A percentile compares a stretch with the other conserved stretches of the same genome.
Evolutionary conservation across 352 stramenopile genomes (phyloP).

Genomic region (Globisporangium cystogenes): DNA sequence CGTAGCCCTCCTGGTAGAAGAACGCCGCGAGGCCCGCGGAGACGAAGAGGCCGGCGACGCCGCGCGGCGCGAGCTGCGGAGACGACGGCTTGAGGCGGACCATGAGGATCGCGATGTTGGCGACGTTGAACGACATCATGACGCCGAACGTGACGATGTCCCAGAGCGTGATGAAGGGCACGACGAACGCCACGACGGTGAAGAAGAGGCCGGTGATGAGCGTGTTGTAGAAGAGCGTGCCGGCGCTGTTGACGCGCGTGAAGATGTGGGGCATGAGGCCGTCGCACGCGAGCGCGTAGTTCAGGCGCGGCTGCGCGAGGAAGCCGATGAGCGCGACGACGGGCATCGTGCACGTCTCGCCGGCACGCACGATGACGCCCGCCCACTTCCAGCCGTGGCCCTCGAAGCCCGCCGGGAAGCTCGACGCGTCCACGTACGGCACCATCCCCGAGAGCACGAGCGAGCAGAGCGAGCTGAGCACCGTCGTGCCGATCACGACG

Average conservation of each 20-base stretch:
- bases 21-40: constrained; percentile 31
- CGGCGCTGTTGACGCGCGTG: constrained; percentile 57
- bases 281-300: constrained; percentile 92
- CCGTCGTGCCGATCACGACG: constrained; percentile 65
- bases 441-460: constrained; percentile 86
- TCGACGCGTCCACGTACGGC: constrained; percentile 31
- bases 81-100: constrained; percentile 50
- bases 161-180: constrained; percentile 78
- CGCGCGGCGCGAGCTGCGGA: constrained; percentile 26
- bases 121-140: constrained; percentile 81
- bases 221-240: constrained; percentile 77
- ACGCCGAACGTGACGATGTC: constrained; percentile 87
- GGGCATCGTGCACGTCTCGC: constrained; percentile 85
- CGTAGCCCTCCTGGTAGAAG: constrained; percentile 53
- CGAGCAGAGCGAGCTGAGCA: constrained; percentile 67
- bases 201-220: constrained; percentile 64
- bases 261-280: constrained; percentile 91
- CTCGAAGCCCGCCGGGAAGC: constrained; percentile 49
- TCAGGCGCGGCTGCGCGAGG: constrained; percentile 90
- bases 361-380: constrained; percentile 41
- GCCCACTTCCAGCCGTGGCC: constrained; percentile 37
- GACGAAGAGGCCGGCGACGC: constrained; percentile 33
- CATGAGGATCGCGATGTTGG: constrained; percentile 68
- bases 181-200: constrained; percentile 59
- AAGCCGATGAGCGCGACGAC: constrained; percentile 94